Conservation (phyloP, 306 rosid species). For the barrel medic (Medicago truncatula) region DNA sequence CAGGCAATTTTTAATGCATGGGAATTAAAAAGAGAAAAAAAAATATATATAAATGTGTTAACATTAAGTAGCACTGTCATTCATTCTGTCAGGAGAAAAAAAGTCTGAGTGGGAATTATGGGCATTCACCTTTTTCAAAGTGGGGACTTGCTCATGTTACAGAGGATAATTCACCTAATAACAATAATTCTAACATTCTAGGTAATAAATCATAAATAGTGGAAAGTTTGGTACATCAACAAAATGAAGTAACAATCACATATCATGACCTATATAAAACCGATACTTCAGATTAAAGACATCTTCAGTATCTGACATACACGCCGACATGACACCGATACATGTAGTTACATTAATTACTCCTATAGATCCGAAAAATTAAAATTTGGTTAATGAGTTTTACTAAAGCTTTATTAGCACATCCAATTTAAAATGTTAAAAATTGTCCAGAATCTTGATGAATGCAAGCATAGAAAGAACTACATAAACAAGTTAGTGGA, state of each 20-base stretch:
- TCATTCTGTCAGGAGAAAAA: constrained; percentile 25
- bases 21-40: neutral
- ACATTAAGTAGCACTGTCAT: constrained; percentile 24
- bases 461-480: constrained; percentile 47
- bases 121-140: constrained; percentile 40
- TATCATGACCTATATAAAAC: neutral
- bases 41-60: constrained; percentile 7
- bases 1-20: neutral
- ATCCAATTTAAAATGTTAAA: constrained; percentile 37
- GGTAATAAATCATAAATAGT: constrained; percentile 2
- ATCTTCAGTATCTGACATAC: neutral
- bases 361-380: too few relatives aligned
- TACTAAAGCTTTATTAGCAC: constrained; percentile 38
- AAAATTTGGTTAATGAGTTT: neutral
- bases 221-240: constrained; percentile 29
- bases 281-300: neutral
- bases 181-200: constrained; percentile 29
- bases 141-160: constrained; percentile 37
- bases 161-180: constrained; percentile 30
- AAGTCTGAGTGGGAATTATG: constrained; percentile 28
- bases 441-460: constrained; percentile 42
- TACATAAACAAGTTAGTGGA: constrained; percentile 42
- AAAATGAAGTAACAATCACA: constrained; percentile 10
- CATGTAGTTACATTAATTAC: neutral
- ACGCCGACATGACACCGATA: too few relatives aligned